Conservation (phyloP, 2,329 filamentous ascomycete species). For the Colletotrichum coccodes region DNA sequence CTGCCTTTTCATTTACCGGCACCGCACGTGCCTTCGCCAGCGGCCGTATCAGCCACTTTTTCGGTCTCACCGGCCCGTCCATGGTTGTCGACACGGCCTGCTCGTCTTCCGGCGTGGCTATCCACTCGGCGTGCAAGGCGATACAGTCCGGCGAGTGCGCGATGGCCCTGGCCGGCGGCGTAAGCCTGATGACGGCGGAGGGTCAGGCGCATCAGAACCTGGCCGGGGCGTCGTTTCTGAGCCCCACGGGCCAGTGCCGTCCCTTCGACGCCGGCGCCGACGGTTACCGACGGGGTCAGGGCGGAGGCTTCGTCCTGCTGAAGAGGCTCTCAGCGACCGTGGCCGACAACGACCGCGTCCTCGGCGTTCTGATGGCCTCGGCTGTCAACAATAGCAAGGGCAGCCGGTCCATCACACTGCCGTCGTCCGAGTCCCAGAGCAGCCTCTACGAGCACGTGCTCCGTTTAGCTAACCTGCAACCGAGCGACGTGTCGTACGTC, state of each 20-base stretch:
- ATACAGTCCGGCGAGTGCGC: slow-evolving; percentile 44
- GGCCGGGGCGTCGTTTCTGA: slow-evolving; percentile 38
- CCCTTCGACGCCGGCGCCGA: slow-evolving; percentile 46
- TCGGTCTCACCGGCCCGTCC: slow-evolving; percentile 48
- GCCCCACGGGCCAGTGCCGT: slow-evolving; percentile 43
- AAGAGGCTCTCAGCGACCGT: slow-evolving; percentile 58
- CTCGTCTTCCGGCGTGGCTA: slow-evolving; percentile 47
- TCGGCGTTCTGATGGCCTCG: slow-evolving; percentile 50
- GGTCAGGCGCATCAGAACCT: not conserved
- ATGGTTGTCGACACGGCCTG: slow-evolving; percentile 49
- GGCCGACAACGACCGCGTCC: slow-evolving; percentile 55
- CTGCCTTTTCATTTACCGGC: slow-evolving; percentile 40
- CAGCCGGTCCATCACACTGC: slow-evolving; percentile 40
- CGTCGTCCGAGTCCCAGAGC: slow-evolving; percentile 33
- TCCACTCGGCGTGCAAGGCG: slow-evolving; percentile 45
- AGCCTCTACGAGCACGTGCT: slow-evolving; percentile 62
- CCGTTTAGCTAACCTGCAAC: slow-evolving; percentile 53
- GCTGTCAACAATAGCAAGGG: slow-evolving; percentile 54
- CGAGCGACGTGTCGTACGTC: slow-evolving; percentile 38
- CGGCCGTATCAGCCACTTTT: slow-evolving; percentile 46
- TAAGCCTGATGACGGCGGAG: slow-evolving; percentile 43
- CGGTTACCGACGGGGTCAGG: slow-evolving; percentile 64
- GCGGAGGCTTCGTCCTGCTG: slow-evolving; percentile 52
- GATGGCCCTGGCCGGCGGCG: slow-evolving; percentile 50
- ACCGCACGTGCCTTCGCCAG: slow-evolving; percentile 43